These are phyloP conservation scores for Haematococcus lacustris DNA, from an alignment of 139 green algal genomes.

Conservation along the genomic window DNA sequence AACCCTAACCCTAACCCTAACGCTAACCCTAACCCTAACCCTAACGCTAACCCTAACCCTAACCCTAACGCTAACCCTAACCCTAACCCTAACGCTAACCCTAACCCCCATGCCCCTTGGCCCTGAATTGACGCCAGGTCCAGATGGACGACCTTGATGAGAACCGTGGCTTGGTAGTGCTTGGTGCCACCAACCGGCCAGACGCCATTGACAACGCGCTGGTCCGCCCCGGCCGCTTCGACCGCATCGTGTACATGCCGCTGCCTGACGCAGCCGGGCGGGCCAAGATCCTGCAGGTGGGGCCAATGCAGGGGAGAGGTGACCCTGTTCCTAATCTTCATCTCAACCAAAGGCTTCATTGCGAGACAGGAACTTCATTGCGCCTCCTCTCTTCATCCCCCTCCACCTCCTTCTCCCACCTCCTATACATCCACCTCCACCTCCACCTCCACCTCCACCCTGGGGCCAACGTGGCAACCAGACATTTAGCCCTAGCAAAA, in stretches of 20 bases:
- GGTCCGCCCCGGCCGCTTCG: conserved; percentile 87
- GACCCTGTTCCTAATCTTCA: too few species aligned
- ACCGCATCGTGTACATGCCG: conserved; percentile 89
- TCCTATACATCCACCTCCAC: too few species aligned
- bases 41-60: background rate
- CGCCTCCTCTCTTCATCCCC: too few species aligned
- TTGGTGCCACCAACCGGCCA: conserved; percentile 95
- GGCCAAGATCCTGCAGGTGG: conserved; percentile 72
- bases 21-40: background rate
- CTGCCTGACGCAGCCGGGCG: conserved; percentile 76
- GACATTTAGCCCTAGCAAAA: too few species aligned
- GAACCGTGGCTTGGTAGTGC: conserved; percentile 89
- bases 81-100: background rate
- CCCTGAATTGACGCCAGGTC: conserved; percentile 3
- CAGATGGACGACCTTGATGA: conserved; percentile 97
- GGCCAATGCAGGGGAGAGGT: too few species aligned
- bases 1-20: too few species aligned
- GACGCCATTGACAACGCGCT: conserved; percentile 81
- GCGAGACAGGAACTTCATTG: too few species aligned
- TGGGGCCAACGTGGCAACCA: too few species aligned
- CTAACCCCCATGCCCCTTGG: background rate
- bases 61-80: background rate
- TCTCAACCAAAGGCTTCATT: too few species aligned
- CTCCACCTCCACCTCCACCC: too few species aligned
- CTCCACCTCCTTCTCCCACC: too few species aligned